phyloP scores from a whole-genome alignment of 805 yeast species.

The Candida insectorum region DNA sequence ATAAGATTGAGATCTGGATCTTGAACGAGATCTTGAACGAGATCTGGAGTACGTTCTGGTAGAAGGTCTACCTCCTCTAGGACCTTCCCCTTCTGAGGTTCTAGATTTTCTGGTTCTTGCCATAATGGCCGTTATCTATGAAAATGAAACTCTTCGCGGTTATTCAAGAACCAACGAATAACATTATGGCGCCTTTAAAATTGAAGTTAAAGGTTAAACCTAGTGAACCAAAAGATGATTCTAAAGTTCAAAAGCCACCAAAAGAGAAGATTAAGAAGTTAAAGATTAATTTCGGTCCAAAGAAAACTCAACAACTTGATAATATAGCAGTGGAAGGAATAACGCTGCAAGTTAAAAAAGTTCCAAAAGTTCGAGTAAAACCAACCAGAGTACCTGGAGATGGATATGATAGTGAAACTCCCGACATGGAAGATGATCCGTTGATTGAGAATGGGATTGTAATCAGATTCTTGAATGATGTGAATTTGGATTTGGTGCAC shows the following conservation, averaged over 20 bases:
- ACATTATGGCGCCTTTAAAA: slow-evolving; percentile 14
- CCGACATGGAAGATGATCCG: slow-evolving; percentile 94
- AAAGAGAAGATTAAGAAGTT: slow-evolving; percentile 18
- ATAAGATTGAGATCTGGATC: slow-evolving; percentile 3
- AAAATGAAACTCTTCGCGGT: too few species aligned
- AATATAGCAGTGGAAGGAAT: slow-evolving; percentile 5
- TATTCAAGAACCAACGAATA: too few species aligned
- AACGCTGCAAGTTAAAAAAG: slow-evolving; percentile 11
- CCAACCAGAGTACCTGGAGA: slow-evolving; percentile 81
- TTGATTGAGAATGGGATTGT: slow-evolving; percentile 82
- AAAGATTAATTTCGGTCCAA: slow-evolving; percentile 15
- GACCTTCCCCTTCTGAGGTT: too few species aligned
- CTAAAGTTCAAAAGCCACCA: neutral
- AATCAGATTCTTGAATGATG: slow-evolving; percentile 67
- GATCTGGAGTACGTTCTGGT: too few species aligned
- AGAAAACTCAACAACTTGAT: slow-evolving; percentile 5
- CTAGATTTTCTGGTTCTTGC: too few species aligned
- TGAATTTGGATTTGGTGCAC: slow-evolving; percentile 67
- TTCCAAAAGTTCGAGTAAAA: slow-evolving; percentile 50
- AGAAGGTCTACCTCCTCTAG: neutral
- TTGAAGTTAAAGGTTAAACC: slow-evolving; percentile 18
- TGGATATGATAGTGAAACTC: slow-evolving; percentile 96
- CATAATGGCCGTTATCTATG: too few species aligned
- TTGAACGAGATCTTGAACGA: slow-evolving; percentile 1
- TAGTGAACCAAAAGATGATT: neutral